Evolutionary conservation across 2,329 filamentous ascomycete genomes (phyloP), one percentile per base, ranked within the genome.

Genomic region (Capronia americana): DNA sequence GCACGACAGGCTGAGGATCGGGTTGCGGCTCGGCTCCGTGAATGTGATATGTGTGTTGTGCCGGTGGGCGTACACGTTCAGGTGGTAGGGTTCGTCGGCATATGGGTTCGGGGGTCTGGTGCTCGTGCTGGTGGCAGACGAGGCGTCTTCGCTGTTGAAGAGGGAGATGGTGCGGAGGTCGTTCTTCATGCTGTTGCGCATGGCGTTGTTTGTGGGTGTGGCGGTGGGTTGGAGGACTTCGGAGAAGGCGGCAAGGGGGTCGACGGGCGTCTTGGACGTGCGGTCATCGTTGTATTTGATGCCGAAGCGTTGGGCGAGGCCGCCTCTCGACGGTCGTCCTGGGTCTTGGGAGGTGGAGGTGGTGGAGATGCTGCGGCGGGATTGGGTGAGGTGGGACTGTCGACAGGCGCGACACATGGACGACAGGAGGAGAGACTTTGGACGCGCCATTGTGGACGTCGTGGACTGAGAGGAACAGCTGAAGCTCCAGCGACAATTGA

Each of bases 11-110:
- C 90, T 92, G 70, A 99, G 84, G 70, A 98, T 86, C 30, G 92
- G 87, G 70, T 92, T 87, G 56, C 90, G 86, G 77, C 92, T 89
- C 30, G 95, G 93, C 74, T 90, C 89, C 24, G 93, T 92, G 71
- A 97, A 87, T 1, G 93, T 97, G 74, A 99, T 86, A 79, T 98
- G 92, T 23, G 92, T 95, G 82, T 99, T 99, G 86, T 97, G 95
- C 81, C 92, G 96, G 77, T 91, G 90, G 30, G 90, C 82, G 80
- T 88, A 94, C 77, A 99, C 84, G 81, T 97, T 92, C 70, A 99
- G 85, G 77, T 96, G 92, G 82, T 92, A 92, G 2, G 91, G 90
- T 75, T 90, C 86, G 44, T 81, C 67, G 2, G 50, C 56, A 14
- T 61, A 53, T 4, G 62, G 57, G 26, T 57, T 61, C 50, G 65